Conservation (phyloP, 192 early-diverging fungal species). For the Mycoemilia scoparia region DNA sequence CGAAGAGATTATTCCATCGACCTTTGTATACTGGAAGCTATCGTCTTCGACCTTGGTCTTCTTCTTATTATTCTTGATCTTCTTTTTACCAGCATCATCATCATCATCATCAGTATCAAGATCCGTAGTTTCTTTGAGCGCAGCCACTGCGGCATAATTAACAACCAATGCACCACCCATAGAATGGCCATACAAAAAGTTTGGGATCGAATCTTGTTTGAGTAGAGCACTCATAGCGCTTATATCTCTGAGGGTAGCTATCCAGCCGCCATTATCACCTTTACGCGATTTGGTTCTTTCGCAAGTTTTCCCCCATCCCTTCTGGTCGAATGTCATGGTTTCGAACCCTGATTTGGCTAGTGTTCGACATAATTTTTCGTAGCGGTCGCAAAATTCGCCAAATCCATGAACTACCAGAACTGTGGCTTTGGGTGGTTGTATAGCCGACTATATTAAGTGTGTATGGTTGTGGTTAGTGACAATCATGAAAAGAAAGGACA, state of each 20-base stretch:
- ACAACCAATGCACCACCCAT: slow-evolving; percentile 28
- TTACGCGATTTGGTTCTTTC: slow-evolving; percentile 7
- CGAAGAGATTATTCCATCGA: slow-evolving; percentile 17
- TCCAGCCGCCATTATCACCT: too few species aligned
- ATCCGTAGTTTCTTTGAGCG: too few species aligned
- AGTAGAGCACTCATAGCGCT: too few species aligned
- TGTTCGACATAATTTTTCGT: slow-evolving; percentile 24
- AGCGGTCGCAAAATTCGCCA: slow-evolving; percentile 42
- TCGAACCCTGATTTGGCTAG: slow-evolving; percentile 34
- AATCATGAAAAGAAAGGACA: too few species aligned
- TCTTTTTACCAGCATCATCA: not conserved
- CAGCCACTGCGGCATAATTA: slow-evolving; percentile 11
- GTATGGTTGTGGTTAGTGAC: too few species aligned
- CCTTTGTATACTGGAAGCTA: slow-evolving; percentile 1
- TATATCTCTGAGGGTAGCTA: too few species aligned
- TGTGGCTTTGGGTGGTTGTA: slow-evolving; percentile 24
- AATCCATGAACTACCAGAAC: slow-evolving; percentile 36
- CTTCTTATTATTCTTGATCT: not conserved
- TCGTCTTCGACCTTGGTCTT: not conserved
- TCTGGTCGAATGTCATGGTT: slow-evolving; percentile 36
- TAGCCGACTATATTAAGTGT: slow-evolving; percentile 7
- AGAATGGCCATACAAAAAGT: slow-evolving; percentile 40
- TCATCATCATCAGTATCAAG: slow-evolving; percentile 5
- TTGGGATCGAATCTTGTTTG: too few species aligned
- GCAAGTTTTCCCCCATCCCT: slow-evolving; percentile 40